Percentiles rank a stretch among this genome's conserved stretches.
Conservation (phyloP, 75 land plant species). For the Pinus albicaulis region DNA sequence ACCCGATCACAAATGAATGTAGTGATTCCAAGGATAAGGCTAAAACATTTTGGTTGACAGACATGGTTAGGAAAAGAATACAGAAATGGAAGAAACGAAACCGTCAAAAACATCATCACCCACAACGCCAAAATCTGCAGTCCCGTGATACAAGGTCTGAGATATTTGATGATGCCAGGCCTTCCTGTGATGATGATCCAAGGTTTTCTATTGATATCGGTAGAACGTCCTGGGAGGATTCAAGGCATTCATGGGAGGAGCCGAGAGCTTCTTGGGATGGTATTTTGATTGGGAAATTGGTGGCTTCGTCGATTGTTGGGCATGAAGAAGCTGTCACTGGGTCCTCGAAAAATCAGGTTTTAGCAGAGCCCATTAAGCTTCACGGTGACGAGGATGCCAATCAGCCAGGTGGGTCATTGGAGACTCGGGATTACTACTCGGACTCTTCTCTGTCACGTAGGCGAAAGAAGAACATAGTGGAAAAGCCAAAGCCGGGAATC, state of each 20-base stretch:
- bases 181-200: conserved; percentile 65
- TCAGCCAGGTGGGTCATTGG: conserved; percentile 52
- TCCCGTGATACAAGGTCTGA: conserved; percentile 14
- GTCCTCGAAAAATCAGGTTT: conserved; percentile 4
- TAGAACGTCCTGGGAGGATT: conserved; percentile 48
- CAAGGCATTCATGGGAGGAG: conserved; percentile 57
- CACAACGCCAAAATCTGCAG: not conserved
- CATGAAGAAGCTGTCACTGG: not conserved
- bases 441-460: conserved; percentile 41
- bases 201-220: conserved; percentile 56
- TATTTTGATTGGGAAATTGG: conserved; percentile 36
- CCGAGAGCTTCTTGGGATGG: conserved; percentile 77
- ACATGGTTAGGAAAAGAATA: conserved; percentile 54
- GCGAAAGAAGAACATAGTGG: conserved; percentile 45
- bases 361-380: not conserved
- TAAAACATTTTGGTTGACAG: conserved; percentile 61
- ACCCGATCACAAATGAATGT: conserved; percentile 28
- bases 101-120: conserved; percentile 4
- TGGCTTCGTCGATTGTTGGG: conserved; percentile 2
- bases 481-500: conserved; percentile 28
- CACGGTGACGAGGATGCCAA: conserved; percentile 25
- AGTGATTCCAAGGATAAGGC: conserved; percentile 40
- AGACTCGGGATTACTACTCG: conserved; percentile 64
- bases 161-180: conserved; percentile 32
- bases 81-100: conserved; percentile 62